These are phyloP conservation scores for Rhizopogon vesiculosus DNA, from an alignment of 768 basidiomycete genomes.

Conservation along the genomic window DNA sequence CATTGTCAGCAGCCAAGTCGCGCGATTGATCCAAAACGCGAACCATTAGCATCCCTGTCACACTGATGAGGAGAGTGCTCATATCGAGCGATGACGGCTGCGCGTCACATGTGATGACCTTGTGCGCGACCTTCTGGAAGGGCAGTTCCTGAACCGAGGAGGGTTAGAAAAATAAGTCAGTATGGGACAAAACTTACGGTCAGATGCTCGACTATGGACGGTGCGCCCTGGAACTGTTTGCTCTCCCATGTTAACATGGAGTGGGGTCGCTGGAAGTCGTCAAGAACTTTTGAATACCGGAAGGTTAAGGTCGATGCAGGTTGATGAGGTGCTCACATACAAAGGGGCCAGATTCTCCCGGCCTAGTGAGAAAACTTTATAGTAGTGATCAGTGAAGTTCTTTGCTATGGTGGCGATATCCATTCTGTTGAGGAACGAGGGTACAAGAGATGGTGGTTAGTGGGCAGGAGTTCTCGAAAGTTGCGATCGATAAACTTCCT, in stretches of 20 bases:
- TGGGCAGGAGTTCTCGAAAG: neutral
- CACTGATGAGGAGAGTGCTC: slow-evolving; percentile 70
- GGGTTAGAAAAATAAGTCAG: neutral
- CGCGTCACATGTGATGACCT: slow-evolving; percentile 76
- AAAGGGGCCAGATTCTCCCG: slow-evolving; percentile 53
- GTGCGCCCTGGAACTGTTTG: slow-evolving; percentile 46
- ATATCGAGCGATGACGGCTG: slow-evolving; percentile 70
- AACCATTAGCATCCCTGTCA: slow-evolving; percentile 83
- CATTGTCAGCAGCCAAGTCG: neutral
- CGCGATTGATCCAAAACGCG: slow-evolving; percentile 16
- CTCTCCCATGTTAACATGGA: slow-evolving; percentile 91
- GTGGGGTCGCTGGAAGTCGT: slow-evolving; percentile 48
- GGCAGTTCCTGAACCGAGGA: slow-evolving; percentile 53
- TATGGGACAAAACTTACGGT: slow-evolving; percentile 37
- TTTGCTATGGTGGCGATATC: slow-evolving; percentile 72
- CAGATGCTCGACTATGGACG: slow-evolving; percentile 67
- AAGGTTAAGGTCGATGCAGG: neutral
- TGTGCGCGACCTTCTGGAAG: slow-evolving; percentile 79
- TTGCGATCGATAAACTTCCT: slow-evolving; percentile 7
- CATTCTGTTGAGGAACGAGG: slow-evolving; percentile 39
- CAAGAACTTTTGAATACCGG: slow-evolving; percentile 25
- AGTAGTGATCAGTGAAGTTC: slow-evolving; percentile 83
- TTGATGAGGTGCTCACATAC: slow-evolving; percentile 59
- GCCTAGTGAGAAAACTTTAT: slow-evolving; percentile 65
- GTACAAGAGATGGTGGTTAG: slow-evolving; percentile 1